Evolutionary conservation across 208 protist genomes (phyloP).

Genomic region (Strigomonas galati): DNA sequence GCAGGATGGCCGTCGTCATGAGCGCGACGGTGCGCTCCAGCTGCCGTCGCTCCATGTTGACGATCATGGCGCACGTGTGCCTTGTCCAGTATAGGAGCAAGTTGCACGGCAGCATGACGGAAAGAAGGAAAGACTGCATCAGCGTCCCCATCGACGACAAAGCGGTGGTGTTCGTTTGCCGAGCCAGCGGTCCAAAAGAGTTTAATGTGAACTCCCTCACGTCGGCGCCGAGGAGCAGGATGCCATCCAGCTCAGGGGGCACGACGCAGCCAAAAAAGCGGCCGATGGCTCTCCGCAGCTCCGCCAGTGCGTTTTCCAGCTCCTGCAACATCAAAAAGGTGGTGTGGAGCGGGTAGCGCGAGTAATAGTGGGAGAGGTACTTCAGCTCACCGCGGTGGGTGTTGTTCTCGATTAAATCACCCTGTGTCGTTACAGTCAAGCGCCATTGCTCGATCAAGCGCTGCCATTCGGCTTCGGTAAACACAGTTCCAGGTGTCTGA

Average conservation of each 20-base stretch:
- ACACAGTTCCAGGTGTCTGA: background rate
- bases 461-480: conserved; percentile 20
- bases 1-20: background rate
- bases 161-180: too few species aligned
- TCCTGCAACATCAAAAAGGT: conserved; percentile 18
- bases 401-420: background rate
- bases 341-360: conserved; percentile 15
- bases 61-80: conserved; percentile 21
- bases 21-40: conserved; percentile 19
- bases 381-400: background rate
- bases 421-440: background rate
- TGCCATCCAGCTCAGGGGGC: conserved; percentile 30
- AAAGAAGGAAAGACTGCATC: conserved; percentile 25
- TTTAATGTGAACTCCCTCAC: conserved; percentile 8
- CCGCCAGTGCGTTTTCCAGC: conserved; percentile 18
- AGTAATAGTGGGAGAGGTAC: too few species aligned
- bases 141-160: background rate
- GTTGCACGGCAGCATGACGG: conserved; percentile 29
- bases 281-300: conserved; percentile 15
- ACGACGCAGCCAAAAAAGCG: conserved; percentile 32
- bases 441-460: conserved; percentile 16
- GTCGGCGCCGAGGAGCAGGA: conserved; percentile 30
- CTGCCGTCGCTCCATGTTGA: conserved; percentile 25
- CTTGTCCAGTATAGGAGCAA: conserved; percentile 40
- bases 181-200: background rate